Evolutionary conservation across 345 rosid genomes (phyloP).

Genomic region (Arabidopsis arenosa): DNA sequence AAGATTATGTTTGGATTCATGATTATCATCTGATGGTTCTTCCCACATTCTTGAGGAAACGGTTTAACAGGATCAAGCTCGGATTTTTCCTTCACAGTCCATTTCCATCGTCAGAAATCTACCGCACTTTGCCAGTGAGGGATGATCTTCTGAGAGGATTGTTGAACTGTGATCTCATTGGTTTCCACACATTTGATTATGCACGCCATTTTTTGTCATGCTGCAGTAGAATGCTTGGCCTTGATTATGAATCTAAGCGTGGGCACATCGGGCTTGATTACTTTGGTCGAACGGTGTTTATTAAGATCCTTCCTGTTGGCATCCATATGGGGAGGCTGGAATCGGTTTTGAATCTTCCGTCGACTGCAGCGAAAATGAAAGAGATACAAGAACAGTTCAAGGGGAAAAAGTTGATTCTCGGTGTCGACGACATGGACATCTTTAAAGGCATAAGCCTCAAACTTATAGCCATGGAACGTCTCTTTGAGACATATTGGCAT

Average conservation of each 20-base stretch:
- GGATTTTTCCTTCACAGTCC: conserved; percentile 88
- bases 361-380: conserved; percentile 62
- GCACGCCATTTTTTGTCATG: conserved; percentile 81
- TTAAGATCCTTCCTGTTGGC: conserved; percentile 78
- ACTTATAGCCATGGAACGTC: conserved; percentile 69
- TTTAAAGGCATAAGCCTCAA: conserved; percentile 83
- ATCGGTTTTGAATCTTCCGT: conserved; percentile 64
- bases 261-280: conserved; percentile 87
- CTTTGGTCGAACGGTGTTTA: conserved; percentile 77
- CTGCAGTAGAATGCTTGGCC: conserved; percentile 88
- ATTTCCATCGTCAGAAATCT: conserved; percentile 83
- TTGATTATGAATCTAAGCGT: conserved; percentile 83
- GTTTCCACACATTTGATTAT: conserved; percentile 86
- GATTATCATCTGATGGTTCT: conserved; percentile 87
- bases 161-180: conserved; percentile 77
- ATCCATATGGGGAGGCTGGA: conserved; percentile 79
- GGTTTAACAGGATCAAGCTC: conserved; percentile 68
- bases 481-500: conserved; percentile 60
- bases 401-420: conserved; percentile 72
- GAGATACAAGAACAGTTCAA: conserved; percentile 64
- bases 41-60: conserved; percentile 81
- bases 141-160: conserved; percentile 71
- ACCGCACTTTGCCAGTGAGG: conserved; percentile 73
- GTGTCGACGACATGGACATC: conserved; percentile 88
- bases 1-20: conserved; percentile 81